These are phyloP conservation scores for Agrostemma githago DNA, from an alignment of 148 eudicot species.

Conservation along the genomic window DNA sequence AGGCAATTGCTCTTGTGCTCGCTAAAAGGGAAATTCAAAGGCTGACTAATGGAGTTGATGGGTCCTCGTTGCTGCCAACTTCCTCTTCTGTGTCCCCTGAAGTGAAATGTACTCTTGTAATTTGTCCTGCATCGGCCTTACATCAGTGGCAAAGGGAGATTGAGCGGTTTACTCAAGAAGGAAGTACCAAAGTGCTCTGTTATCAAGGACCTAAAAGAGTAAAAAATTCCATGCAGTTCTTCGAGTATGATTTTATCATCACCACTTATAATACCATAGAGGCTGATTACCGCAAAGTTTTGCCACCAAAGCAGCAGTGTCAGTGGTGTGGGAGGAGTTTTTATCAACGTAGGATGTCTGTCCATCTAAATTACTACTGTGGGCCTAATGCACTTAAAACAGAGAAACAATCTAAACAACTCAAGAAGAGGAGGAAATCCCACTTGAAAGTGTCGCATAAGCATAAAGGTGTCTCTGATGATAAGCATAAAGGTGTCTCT, in stretches of 20 bases:
- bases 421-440: constrained; percentile 36
- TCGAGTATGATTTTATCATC: constrained; percentile 71
- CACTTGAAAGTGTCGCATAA: constrained; percentile 22
- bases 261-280: constrained; percentile 86
- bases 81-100: constrained; percentile 39
- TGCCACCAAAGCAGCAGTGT: constrained; percentile 82
- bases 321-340: constrained; percentile 70
- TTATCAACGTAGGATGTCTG: constrained; percentile 35
- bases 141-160: constrained; percentile 80
- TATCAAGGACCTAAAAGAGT: constrained; percentile 86
- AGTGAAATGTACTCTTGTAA: constrained; percentile 74
- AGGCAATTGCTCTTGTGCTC: constrained; percentile 94
- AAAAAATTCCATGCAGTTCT: constrained; percentile 44
- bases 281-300: constrained; percentile 65
- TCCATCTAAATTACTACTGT: constrained; percentile 65
- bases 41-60: constrained; percentile 27
- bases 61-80: constrained; percentile 28
- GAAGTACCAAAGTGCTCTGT: constrained; percentile 68
- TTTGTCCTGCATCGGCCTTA: constrained; percentile 80
- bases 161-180: constrained; percentile 61
- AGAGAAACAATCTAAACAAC: constrained; percentile 66
- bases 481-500: background rate
- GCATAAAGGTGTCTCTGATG: constrained; percentile 16
- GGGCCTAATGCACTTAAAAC: constrained; percentile 75
- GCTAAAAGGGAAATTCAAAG: constrained; percentile 56